Evolutionary conservation across 441 rosid genomes (phyloP), one percentile per base, ranked within the genome.

Genomic region (Breynia disticha): DNA sequence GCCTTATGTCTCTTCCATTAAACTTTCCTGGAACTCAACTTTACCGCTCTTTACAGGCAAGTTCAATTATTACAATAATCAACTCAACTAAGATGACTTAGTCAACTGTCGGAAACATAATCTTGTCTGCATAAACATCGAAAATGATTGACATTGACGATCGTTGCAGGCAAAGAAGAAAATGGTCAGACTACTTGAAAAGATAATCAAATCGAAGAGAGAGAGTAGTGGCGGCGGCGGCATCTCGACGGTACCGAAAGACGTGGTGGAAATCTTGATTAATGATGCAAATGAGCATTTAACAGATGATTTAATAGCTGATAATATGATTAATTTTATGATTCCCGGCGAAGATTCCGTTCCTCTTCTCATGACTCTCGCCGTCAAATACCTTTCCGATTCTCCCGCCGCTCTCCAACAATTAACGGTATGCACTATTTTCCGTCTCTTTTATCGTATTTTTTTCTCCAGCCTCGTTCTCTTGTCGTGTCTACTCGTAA

Each of bases 311-410:
- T 65, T 84, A 46, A 86, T 93, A 15, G 98, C 97, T 12, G 86
- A 74, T 63, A 93, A 93, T 66, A 70, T 93, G 76, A 81, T 93
- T 38, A 97, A 93, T 53, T 86, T 93, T 96, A 93, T 93, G 96
- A 93, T 93, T 20, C 98, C 98, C 0, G 98, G 98, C 14, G 97
- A 93, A 48, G 98, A 89, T 74, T 93, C 98, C 1, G 97, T 93
- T 19, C 98, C 98, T 0, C 70, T 93, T 57, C 95, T 93, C 18
- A 82, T 89, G 65, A 86, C 98, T 46, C 90, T 91, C 0, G 93
- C 98, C 42, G 65, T 84, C 11, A 86, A 86, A 65, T 93, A 77
- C 76, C 95, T 89, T 35, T 86, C 98, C 1, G 90, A 86, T 65
- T 84, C 72, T 65, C 95, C 97, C 0, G 56, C 79, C 19, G 95